These are phyloP conservation scores for Brassica rapa DNA, from an alignment of 345 rosid species.

Conservation along the genomic window DNA sequence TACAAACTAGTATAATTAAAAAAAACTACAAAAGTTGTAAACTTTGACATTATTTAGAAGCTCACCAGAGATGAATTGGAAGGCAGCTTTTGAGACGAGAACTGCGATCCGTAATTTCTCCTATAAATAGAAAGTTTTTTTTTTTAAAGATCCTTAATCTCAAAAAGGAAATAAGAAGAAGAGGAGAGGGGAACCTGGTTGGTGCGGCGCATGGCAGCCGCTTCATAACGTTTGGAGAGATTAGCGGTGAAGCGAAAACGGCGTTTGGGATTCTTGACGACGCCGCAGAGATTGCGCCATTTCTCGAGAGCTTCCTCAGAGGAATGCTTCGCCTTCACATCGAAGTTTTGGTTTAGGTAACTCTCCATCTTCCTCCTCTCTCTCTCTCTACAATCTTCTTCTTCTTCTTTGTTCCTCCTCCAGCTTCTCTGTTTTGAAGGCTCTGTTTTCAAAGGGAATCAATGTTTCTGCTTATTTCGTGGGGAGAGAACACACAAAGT, in stretches of 20 bases:
- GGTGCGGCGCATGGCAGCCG: conserved; percentile 85
- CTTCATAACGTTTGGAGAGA: conserved; percentile 82
- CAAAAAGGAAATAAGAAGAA: neutral
- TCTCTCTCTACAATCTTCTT: neutral
- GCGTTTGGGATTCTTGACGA: conserved; percentile 87
- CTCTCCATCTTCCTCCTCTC: conserved; percentile 56
- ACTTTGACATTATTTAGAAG: conserved; percentile 52
- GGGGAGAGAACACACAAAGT: neutral
- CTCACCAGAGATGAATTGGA: conserved; percentile 78
- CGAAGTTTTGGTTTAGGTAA: conserved; percentile 65
- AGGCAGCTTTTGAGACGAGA: conserved; percentile 88
- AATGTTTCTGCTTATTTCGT: conserved; percentile 22
- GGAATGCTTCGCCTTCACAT: conserved; percentile 66
- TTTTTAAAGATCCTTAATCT: conserved; percentile 54
- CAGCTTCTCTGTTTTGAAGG: neutral
- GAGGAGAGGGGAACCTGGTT: conserved; percentile 52
- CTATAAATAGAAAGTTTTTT: conserved; percentile 43
- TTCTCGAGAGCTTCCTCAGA: conserved; percentile 62
- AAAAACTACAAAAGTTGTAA: neutral
- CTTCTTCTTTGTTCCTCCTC: neutral
- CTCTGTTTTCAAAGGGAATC: conserved; percentile 10
- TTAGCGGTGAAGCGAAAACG: conserved; percentile 88
- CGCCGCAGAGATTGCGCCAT: conserved; percentile 71
- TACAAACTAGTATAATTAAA: too few species aligned
- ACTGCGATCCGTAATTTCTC: conserved; percentile 88